Conservation (phyloP, 83 land plant genomes). For the Larix sibirica region DNA sequence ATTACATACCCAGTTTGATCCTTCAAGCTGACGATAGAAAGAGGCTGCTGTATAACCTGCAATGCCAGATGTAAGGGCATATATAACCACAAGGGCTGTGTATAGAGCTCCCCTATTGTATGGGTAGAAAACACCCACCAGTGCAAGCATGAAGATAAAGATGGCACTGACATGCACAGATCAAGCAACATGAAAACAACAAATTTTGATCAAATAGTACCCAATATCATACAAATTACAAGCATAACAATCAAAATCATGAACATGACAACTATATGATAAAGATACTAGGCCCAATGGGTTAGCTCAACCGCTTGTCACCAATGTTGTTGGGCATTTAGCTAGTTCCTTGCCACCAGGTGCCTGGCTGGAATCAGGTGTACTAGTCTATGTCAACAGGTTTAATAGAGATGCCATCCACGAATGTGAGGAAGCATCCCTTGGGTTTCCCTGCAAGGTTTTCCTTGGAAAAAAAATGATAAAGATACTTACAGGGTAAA, state of each 20-base stretch:
- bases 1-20: constrained; percentile 42
- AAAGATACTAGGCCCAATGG: too few species aligned
- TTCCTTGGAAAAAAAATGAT: background rate
- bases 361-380: too few species aligned
- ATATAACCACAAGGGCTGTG: constrained; percentile 68
- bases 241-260: too few species aligned
- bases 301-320: too few species aligned
- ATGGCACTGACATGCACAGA: constrained; percentile 37
- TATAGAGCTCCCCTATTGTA: constrained; percentile 70
- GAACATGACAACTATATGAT: too few species aligned
- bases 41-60: constrained; percentile 68
- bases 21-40: constrained; percentile 55
- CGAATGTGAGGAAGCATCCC: too few species aligned
- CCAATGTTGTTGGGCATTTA: too few species aligned
- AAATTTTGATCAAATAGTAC: background rate
- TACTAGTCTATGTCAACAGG: too few species aligned
- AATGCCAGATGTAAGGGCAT: constrained; percentile 76
- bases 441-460: too few species aligned
- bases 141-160: constrained; percentile 64
- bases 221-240: background rate
- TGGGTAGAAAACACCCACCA: constrained; percentile 76
- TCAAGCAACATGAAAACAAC: background rate
- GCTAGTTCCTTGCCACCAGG: too few species aligned
- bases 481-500: constrained; percentile 36
- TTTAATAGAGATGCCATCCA: too few species aligned